Evolutionary conservation across 2,329 filamentous ascomycete species (phyloP).

Genomic region (Aspergillus sp.): DNA sequence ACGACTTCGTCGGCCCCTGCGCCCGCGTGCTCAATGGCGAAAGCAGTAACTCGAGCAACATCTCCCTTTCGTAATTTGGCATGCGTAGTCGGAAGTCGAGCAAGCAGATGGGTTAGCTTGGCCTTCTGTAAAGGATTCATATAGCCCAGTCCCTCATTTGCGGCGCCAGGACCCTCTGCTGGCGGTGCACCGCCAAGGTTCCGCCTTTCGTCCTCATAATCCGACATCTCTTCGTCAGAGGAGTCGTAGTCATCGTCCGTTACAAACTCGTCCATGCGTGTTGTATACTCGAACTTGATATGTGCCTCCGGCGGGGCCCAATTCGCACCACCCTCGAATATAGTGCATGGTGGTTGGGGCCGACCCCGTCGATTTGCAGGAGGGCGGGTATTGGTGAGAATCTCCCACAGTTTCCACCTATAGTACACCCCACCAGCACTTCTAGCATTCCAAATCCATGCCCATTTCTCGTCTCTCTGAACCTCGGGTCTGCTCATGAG

Average conservation of each 20-base stretch:
- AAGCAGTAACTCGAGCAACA: constrained; percentile 80
- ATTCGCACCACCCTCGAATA: constrained; percentile 75
- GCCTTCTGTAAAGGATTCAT: constrained; percentile 82
- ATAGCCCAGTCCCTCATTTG: constrained; percentile 61
- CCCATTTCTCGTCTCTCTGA: constrained; percentile 84
- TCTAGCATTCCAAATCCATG: constrained; percentile 87
- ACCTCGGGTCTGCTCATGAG: constrained; percentile 86
- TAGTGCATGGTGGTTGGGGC: constrained; percentile 54
- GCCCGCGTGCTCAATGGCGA: constrained; percentile 85
- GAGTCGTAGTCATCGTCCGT: constrained; percentile 85
- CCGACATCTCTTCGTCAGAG: constrained; percentile 75
- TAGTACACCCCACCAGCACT: constrained; percentile 85
- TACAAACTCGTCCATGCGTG: constrained; percentile 74
- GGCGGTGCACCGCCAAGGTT: constrained; percentile 46
- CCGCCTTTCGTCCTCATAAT: constrained; percentile 47
- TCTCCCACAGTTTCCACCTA: constrained; percentile 85
- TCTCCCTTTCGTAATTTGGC: constrained; percentile 79
- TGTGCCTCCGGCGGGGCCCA: constrained; percentile 76
- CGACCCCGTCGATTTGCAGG: constrained; percentile 38
- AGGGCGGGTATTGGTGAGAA: constrained; percentile 66
- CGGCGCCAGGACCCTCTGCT: constrained; percentile 39
- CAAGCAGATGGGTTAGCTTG: constrained; percentile 80
- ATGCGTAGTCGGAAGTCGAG: constrained; percentile 74
- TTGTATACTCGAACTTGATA: constrained; percentile 79
- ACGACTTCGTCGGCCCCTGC: constrained; percentile 87